Conservation (phyloP, 768 basidiomycete species). For the Mycena rebaudengoi region DNA sequence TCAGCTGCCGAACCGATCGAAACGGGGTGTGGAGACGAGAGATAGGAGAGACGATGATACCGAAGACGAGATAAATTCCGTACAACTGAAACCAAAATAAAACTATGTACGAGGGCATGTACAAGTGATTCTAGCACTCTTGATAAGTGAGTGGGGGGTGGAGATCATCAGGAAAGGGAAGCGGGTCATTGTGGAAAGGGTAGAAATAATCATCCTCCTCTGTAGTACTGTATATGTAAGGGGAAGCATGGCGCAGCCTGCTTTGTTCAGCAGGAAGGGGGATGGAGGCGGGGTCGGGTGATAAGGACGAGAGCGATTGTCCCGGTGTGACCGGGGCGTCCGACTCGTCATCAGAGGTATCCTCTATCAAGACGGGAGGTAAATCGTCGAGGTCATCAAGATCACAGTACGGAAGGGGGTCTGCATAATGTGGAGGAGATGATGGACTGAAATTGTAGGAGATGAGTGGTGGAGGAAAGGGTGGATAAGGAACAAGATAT, state of each 20-base stretch:
- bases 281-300: conserved; percentile 60
- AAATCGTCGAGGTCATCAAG: conserved; percentile 73
- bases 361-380: conserved; percentile 77
- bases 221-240: conserved; percentile 70
- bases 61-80: conserved; percentile 6
- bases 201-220: conserved; percentile 69
- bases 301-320: conserved; percentile 64
- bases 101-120: conserved; percentile 35
- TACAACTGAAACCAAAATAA: conserved; percentile 6
- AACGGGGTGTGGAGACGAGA: too few species aligned
- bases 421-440: conserved; percentile 53
- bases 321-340: conserved; percentile 72
- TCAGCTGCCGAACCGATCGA: conserved; percentile 1
- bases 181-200: conserved; percentile 74
- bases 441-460: conserved; percentile 60
- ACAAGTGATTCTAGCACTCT: conserved; percentile 65
- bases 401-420: conserved; percentile 71
- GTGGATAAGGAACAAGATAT: conserved; percentile 74
- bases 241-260: conserved; percentile 54
- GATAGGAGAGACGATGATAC: conserved; percentile 11
- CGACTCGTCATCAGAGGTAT: conserved; percentile 87
- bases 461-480: conserved; percentile 65
- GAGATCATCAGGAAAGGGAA: conserved; percentile 70
- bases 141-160: conserved; percentile 61
- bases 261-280: conserved; percentile 61